Evolutionary conservation across 2,329 filamentous ascomycete species (phyloP).

Genomic region (Trichoderma koningii): DNA sequence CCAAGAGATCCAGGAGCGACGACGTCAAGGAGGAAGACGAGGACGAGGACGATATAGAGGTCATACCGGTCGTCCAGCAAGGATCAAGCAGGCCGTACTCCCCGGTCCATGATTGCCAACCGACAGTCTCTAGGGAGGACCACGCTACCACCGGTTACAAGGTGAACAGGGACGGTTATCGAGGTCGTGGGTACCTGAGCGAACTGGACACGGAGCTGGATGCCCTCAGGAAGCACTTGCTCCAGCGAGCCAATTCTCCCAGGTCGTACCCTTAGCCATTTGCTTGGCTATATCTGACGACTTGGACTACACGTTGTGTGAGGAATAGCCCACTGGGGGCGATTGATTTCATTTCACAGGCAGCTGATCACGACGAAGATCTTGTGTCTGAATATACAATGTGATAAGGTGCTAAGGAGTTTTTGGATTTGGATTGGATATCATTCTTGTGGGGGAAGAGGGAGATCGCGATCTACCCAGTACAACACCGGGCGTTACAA

Average conservation of each 20-base stretch:
- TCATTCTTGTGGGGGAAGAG: not conserved
- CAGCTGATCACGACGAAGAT: slow-evolving; percentile 12
- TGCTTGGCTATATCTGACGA: not conserved
- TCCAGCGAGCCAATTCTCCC: slow-evolving; percentile 23
- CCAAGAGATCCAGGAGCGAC: slow-evolving; percentile 8
- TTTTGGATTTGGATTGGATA: slow-evolving; percentile 9
- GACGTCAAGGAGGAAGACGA: slow-evolving; percentile 23
- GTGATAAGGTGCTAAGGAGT: slow-evolving; percentile 13
- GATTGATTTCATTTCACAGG: not conserved
- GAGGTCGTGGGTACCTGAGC: slow-evolving; percentile 16
- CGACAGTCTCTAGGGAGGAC: slow-evolving; percentile 5
- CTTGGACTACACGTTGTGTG: not conserved
- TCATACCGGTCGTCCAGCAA: not conserved
- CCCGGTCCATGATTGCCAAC: not conserved
- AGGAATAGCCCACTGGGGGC: not conserved
- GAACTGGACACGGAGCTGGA: slow-evolving; percentile 22
- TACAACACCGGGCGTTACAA: not conserved
- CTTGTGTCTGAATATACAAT: not conserved
- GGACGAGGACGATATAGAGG: slow-evolving; percentile 10
- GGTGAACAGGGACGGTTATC: slow-evolving; percentile 1
- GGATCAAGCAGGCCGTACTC: slow-evolving; percentile 5
- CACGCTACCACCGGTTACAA: not conserved
- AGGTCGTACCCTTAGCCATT: slow-evolving; percentile 1
- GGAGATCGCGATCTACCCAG: not conserved
- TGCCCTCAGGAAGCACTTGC: slow-evolving; percentile 23